Evolutionary conservation across 2,329 filamentous ascomycete species (phyloP), one percentile per base, ranked within the genome.

Genomic region (Neofusicoccum umdonicola): DNA sequence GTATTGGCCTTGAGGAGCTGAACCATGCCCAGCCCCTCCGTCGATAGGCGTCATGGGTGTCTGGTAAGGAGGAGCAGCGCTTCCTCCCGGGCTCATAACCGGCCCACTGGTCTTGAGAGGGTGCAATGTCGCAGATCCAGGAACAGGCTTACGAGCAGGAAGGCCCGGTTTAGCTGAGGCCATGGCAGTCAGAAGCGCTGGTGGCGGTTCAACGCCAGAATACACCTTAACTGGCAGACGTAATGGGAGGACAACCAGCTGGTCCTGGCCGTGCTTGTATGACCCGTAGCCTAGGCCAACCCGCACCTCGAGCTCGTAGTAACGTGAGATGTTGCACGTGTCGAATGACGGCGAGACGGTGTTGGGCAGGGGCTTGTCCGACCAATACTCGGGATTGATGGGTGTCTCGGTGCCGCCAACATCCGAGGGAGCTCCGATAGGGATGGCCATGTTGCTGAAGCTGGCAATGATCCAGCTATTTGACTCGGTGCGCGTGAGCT

Each of bases 331-430:
- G 76, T 98, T 98, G 78, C 95, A 99, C 1, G 93, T 92, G 56
- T 87, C 83, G 74, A 99, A 99, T 0, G 88, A 89, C 0, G 95
- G 95, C 9, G 92, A 89, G 11, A 99, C 87, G 0, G 91, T 94
- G 74, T 92, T 95, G 2, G 94, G 95, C 5, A 98, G 81, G 0
- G 87, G 82, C 57, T 86, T 82, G 45, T 82, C 82, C 67, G 86
- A 86, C 95, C 95, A 99, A 45, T 94, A 74, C 1, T 82, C 83
- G 54, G 87, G 80, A 64, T 93, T 89, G 27, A 96, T 74, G n/a
- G 85, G 82, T 64, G 88, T 81, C 71, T 96, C 91, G 11, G 86
- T 85, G 51, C 87, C 87, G 6, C 87, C 80, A 3, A 88, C 78
- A 71, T 81, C 89, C 70, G 67, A 80, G 57, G 72, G 81, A 66